Evolutionary conservation across 2,329 filamentous ascomycete genomes (phyloP).

Genomic region (Orbilia quercus): DNA sequence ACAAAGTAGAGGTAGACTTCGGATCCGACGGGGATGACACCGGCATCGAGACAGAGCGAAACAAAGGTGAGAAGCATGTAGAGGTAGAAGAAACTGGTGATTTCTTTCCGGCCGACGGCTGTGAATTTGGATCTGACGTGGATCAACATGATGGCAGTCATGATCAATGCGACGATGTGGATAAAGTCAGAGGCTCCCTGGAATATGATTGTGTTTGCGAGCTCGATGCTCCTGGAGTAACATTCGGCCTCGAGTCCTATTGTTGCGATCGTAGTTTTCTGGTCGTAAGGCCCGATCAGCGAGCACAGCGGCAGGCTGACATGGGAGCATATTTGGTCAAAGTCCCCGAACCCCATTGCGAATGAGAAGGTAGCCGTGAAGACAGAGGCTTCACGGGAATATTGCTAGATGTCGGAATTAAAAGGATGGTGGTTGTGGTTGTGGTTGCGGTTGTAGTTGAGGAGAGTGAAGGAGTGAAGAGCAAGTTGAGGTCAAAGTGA

Average conservation of each 20-base stretch:
- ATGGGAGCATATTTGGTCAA: constrained; percentile 84
- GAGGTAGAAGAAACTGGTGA: constrained; percentile 93
- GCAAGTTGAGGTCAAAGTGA: too few species aligned
- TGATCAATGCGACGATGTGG: constrained; percentile 87
- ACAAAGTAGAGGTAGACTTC: constrained; percentile 89
- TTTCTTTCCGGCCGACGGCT: constrained; percentile 81
- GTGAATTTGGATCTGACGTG: constrained; percentile 98
- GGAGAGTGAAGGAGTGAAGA: neutral
- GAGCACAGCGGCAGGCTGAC: constrained; percentile 88
- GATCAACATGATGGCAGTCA: constrained; percentile 97
- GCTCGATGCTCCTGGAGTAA: constrained; percentile 92
- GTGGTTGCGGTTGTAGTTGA: neutral
- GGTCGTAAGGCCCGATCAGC: constrained; percentile 74
- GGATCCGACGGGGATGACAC: constrained; percentile 86
- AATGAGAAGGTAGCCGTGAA: constrained; percentile 16
- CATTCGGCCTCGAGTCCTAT: constrained; percentile 86
- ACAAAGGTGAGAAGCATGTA: constrained; percentile 90
- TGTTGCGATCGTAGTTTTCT: constrained; percentile 67
- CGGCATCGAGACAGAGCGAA: constrained; percentile 90
- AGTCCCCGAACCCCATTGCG: constrained; percentile 87
- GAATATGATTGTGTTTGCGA: constrained; percentile 99
- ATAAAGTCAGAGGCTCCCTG: constrained; percentile 89
- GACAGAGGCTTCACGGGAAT: neutral
- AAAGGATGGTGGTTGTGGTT: neutral
- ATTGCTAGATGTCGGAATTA: neutral